Evolutionary conservation across 2,329 filamentous ascomycete species (phyloP).

Genomic region (Talaromyces pinophilus): DNA sequence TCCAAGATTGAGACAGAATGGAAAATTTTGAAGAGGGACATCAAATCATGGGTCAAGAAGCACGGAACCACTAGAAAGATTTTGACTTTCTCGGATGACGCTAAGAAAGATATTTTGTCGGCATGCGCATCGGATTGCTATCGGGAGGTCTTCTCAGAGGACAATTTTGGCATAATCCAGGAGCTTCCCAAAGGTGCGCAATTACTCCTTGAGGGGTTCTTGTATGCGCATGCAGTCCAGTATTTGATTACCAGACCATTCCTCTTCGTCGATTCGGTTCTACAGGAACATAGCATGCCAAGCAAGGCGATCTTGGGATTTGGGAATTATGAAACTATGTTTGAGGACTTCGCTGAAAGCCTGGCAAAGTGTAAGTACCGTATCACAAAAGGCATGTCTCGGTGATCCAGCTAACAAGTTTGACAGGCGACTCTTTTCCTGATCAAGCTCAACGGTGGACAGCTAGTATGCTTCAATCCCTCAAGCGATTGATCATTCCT

Average conservation of each 20-base stretch:
- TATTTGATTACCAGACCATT: conserved; percentile 1
- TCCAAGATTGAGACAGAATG: not conserved
- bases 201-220: conserved; percentile 3
- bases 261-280: conserved; percentile 6
- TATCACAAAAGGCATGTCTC: too few species aligned
- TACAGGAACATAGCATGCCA: not conserved
- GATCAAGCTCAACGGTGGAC: conserved; percentile 3
- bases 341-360: not conserved
- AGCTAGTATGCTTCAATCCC: conserved; percentile 1
- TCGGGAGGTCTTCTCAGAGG: not conserved
- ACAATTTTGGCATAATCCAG: not conserved
- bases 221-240: not conserved
- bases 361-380: not conserved
- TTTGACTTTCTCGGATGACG: not conserved
- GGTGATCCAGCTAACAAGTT: not conserved
- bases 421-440: not conserved
- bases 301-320: not conserved
- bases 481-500: conserved; percentile 3
- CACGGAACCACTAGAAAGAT: not conserved
- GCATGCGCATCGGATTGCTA: not conserved
- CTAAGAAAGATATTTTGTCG: not conserved
- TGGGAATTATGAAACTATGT: not conserved
- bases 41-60: conserved; percentile 1
- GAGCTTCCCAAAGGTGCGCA: not conserved
- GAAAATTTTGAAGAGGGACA: not conserved